Percentiles rank a stretch among this genome's conserved stretches.
phyloP scores from a whole-genome alignment of 2,329 filamentous ascomycete genomes.

The Berkeleyomyces rouxiae region DNA sequence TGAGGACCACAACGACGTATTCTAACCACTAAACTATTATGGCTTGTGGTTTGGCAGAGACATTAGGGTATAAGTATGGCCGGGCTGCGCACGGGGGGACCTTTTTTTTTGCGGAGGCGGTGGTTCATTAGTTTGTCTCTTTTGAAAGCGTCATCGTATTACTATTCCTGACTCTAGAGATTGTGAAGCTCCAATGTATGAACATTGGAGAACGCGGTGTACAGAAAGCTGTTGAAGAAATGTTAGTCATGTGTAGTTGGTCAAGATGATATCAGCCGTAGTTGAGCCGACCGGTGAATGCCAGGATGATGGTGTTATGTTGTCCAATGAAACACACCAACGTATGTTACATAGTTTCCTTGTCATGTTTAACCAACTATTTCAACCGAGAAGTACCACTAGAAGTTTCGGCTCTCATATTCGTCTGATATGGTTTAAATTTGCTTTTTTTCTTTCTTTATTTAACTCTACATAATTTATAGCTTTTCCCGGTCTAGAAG shows the following conservation, averaged over 20 bases:
- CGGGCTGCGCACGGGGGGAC: no score
- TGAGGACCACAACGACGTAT: conserved; percentile 12
- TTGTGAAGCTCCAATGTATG: no score
- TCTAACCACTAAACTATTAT: conserved; percentile 14
- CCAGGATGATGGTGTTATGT: neutral
- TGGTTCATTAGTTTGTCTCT: no score
- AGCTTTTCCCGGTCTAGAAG: neutral
- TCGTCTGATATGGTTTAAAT: neutral
- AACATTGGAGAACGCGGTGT: no score
- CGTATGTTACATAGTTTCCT: neutral
- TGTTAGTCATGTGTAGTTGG: no score
- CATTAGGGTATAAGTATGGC: neutral
- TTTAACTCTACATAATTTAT: neutral
- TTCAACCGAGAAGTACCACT: neutral
- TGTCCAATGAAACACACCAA: neutral
- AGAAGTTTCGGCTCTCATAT: neutral
- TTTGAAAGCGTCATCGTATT: no score
- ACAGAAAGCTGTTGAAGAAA: no score
- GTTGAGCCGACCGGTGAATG: neutral
- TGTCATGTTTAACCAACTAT: neutral
- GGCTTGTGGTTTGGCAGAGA: neutral
- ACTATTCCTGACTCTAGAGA: no score
- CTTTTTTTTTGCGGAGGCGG: no score
- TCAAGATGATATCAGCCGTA: neutral
- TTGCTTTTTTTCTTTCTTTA: neutral